phyloP scores from a whole-genome alignment of 148 eudicot species.

The Rhododendron ovatum region DNA sequence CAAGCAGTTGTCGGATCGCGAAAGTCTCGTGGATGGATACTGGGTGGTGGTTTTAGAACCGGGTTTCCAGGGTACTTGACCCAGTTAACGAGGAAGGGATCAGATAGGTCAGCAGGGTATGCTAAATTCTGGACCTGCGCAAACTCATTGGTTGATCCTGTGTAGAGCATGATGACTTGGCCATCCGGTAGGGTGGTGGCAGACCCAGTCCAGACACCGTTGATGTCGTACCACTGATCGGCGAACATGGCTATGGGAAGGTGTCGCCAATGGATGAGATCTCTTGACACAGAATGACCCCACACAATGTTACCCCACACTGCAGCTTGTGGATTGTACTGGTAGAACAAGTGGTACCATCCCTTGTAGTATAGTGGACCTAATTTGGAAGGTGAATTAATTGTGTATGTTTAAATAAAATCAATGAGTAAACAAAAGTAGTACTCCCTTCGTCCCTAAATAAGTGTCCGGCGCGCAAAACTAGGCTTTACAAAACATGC shows the following conservation, averaged over 20 bases:
- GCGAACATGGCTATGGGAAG: conserved; percentile 67
- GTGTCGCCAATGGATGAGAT: conserved; percentile 62
- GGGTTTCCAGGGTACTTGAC: conserved; percentile 70
- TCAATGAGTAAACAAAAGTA: neutral
- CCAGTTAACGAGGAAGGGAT: conserved; percentile 70
- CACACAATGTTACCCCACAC: conserved; percentile 82
- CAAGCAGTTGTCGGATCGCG: conserved; percentile 88
- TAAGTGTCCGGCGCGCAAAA: too few relatives aligned
- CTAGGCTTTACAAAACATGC: too few relatives aligned
- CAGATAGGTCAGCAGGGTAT: conserved; percentile 69
- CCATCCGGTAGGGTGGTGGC: conserved; percentile 75
- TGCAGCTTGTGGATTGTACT: conserved; percentile 72
- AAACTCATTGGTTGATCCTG: conserved; percentile 56
- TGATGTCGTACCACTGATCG: conserved; percentile 56
- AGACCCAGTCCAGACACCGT: conserved; percentile 88
- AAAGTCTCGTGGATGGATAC: conserved; percentile 46
- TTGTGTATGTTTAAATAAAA: too few relatives aligned
- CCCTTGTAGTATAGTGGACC: conserved; percentile 78
- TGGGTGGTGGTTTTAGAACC: conserved; percentile 66
- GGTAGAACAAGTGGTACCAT: conserved; percentile 89
- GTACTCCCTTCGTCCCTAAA: too few relatives aligned
- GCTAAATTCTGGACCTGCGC: conserved; percentile 82
- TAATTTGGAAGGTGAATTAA: conserved; percentile 1
- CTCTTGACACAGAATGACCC: conserved; percentile 79
- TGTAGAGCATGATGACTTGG: conserved; percentile 60